A percentile compares a stretch with the other conserved stretches of the same genome.
Evolutionary conservation across 495 filamentous ascomycete species (phyloP).

Genomic region (Talaromyces ruber): DNA sequence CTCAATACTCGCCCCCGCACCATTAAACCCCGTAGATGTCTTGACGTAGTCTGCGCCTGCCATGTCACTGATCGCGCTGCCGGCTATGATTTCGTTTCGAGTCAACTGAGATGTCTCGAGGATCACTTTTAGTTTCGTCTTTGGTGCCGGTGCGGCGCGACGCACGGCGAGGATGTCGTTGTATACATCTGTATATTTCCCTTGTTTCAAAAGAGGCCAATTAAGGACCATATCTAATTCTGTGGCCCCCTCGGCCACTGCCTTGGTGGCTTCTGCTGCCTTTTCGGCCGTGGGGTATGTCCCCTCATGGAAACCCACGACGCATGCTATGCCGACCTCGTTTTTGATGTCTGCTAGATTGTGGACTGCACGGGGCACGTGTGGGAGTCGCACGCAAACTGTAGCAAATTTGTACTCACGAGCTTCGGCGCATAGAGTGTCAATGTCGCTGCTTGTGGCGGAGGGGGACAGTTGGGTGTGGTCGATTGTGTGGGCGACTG

Average conservation of each 20-base stretch:
- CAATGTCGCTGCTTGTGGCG: slow-evolving; percentile 44
- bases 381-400: slow-evolving; percentile 49
- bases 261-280: slow-evolving; percentile 44
- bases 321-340: slow-evolving; percentile 47
- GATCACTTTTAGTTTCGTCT: slow-evolving; percentile 53
- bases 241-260: slow-evolving; percentile 46
- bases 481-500: slow-evolving; percentile 44
- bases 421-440: slow-evolving; percentile 57
- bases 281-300: slow-evolving; percentile 46
- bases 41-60: slow-evolving; percentile 61
- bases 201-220: slow-evolving; percentile 40
- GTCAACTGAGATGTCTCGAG: slow-evolving; percentile 55
- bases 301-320: slow-evolving; percentile 62
- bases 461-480: slow-evolving; percentile 55
- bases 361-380: slow-evolving; percentile 43
- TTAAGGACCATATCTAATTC: slow-evolving; percentile 67
- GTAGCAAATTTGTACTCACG: slow-evolving; percentile 47
- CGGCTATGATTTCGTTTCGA: slow-evolving; percentile 48
- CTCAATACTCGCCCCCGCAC: slow-evolving; percentile 45
- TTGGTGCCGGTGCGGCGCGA: slow-evolving; percentile 37
- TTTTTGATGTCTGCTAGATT: slow-evolving; percentile 36
- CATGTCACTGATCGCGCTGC: slow-evolving; percentile 45
- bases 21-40: slow-evolving; percentile 62
- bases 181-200: slow-evolving; percentile 44
- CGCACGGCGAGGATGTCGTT: slow-evolving; percentile 47